Evolutionary conservation across 2,329 filamentous ascomycete genomes (phyloP).

Genomic region (Trichoderma aggressivum): DNA sequence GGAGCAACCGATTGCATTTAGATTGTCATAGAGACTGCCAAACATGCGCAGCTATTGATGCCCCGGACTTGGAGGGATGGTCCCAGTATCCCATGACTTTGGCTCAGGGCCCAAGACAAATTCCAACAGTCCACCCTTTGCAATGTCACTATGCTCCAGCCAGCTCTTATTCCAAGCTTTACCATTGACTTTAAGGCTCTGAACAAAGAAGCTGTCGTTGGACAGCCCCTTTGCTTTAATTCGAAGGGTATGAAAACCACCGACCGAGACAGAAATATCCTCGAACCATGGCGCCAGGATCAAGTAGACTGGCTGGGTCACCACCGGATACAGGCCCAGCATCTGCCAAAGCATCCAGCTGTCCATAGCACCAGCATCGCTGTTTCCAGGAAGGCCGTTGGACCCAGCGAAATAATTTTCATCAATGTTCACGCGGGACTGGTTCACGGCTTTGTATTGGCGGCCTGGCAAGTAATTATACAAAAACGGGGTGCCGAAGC

Average conservation of each 20-base stretch:
- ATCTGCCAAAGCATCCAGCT: constrained; percentile 56
- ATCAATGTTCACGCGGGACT: constrained; percentile 47
- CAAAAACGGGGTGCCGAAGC: constrained; percentile 53
- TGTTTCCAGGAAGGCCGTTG: constrained; percentile 54
- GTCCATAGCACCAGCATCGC: constrained; percentile 58
- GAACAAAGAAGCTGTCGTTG: constrained; percentile 46
- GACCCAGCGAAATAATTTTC: constrained; percentile 38
- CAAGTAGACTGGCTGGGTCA: constrained; percentile 54
- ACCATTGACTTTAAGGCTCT: constrained; percentile 52
- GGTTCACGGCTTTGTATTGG: constrained; percentile 49
- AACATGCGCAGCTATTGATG: background rate
- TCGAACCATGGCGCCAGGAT: constrained; percentile 49
- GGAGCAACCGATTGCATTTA: background rate
- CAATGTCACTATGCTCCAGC: constrained; percentile 51
- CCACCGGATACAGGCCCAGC: constrained; percentile 54
- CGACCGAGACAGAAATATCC: constrained; percentile 46
- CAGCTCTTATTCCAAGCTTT: constrained; percentile 51
- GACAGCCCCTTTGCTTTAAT: constrained; percentile 46
- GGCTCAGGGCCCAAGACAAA: constrained; percentile 42
- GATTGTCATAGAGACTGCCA: too few species aligned
- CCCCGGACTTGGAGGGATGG: constrained; percentile 49
- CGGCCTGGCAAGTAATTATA: constrained; percentile 52
- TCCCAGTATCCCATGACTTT: constrained; percentile 41
- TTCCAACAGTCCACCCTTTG: constrained; percentile 41
- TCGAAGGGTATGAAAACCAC: constrained; percentile 29